Evolutionary conservation across 2,329 filamentous ascomycete species (phyloP).

Genomic region (Zasmidium cellare): DNA sequence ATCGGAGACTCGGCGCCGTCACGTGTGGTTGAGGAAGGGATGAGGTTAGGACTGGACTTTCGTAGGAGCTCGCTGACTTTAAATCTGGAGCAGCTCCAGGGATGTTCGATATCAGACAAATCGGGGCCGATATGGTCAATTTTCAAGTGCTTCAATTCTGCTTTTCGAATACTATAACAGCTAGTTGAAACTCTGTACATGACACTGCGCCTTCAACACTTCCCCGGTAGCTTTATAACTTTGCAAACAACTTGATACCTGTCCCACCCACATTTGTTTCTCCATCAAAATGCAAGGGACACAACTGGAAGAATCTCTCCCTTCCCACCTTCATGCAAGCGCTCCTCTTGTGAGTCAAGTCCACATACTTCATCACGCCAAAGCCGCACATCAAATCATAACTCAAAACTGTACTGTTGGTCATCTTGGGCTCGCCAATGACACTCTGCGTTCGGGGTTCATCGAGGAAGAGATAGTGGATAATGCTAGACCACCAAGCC

Average conservation of each 20-base stretch:
- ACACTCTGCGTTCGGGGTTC: constrained; percentile 56
- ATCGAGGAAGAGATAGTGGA: constrained; percentile 62
- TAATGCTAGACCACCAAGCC: constrained; percentile 59
- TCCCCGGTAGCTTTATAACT: too few species aligned
- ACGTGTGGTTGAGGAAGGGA: background rate
- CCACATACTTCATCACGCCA: constrained; percentile 57
- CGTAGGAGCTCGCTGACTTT: too few species aligned
- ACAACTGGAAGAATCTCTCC: constrained; percentile 47
- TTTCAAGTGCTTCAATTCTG: too few species aligned
- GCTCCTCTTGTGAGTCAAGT: constrained; percentile 42
- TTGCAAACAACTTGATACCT: constrained; percentile 12
- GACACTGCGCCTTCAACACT: too few species aligned
- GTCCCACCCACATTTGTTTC: constrained; percentile 22
- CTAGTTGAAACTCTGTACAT: too few species aligned
- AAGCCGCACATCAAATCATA: constrained; percentile 77
- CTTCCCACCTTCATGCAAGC: constrained; percentile 38
- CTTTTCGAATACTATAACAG: too few species aligned
- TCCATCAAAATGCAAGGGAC: constrained; percentile 52
- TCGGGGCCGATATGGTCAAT: too few species aligned
- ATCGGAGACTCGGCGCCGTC: background rate
- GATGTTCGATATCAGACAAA: too few species aligned
- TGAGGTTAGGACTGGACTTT: background rate
- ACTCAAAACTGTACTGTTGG: constrained; percentile 67
- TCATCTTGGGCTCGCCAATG: constrained; percentile 71
- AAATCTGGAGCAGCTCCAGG: too few species aligned